Evolutionary conservation across 768 basidiomycete genomes (phyloP), one percentile per base, ranked within the genome.

Genomic region (Brasilioporus rufonigricans): DNA sequence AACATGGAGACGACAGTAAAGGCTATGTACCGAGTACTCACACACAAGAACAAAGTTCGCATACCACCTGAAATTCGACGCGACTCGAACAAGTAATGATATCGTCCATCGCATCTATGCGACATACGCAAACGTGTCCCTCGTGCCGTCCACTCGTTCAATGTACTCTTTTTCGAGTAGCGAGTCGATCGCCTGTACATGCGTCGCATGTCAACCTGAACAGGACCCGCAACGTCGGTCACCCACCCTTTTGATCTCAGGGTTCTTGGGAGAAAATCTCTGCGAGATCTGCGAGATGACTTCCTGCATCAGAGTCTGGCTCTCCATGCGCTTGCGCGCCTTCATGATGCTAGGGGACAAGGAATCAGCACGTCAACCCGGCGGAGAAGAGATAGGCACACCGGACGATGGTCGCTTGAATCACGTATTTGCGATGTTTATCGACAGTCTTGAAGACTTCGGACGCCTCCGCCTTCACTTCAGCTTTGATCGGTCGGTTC

Each of bases 91-190:
- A n/a, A n/a, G n/a, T n/a, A n/a, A n/a, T n/a, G n/a, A n/a, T n/a
- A n/a, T n/a, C 29, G 29, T 11, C 11, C 36, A 38, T 4, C 36
- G 5, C 14, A 9, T 29, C 67, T 59, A 75, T 61, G 73, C 72
- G 16, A 74, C 71, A 39, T 73, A 74, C n/a, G n/a, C n/a, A n/a
- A n/a, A n/a, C n/a, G n/a, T n/a, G n/a, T n/a, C n/a, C n/a, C n/a
- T n/a, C n/a, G 87, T 85, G 12, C 87, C 91, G 21, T 93, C 92
- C 14, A 93, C 88, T 29, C 96, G 87, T 67, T 98, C 95, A 62
- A 98, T 89, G 71, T 98, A 99, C 70, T 99, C 96, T 75, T 96
- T 96, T 76, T 98, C 96, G 46, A 98, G 77, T 19, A 98, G 76
- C 14, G 85, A 85, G 67, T 96, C 93, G 55, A 98, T 96, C 4